phyloP scores from a whole-genome alignment of 805 yeast species.

The Sungouiozyma intestinalis region DNA sequence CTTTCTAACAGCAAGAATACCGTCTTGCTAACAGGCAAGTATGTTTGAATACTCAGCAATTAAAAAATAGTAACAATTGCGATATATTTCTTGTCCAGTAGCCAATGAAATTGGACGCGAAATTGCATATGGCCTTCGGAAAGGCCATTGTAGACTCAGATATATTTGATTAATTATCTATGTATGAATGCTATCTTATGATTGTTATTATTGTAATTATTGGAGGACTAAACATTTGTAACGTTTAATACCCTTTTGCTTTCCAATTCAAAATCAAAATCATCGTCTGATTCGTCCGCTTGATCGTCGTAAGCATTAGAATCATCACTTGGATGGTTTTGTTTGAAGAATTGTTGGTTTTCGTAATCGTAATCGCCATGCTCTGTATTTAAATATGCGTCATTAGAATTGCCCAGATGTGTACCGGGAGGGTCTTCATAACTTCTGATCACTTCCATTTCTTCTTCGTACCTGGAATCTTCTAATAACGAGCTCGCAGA shows the following conservation, averaged over 20 bases:
- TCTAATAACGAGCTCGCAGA: background rate
- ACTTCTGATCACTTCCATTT: background rate
- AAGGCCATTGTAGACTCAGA: too few species aligned
- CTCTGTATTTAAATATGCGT: slow-evolving; percentile 1
- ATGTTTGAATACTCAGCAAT: too few species aligned
- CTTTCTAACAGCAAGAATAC: too few species aligned
- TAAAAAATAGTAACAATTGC: too few species aligned
- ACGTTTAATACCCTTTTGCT: background rate
- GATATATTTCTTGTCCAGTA: too few species aligned
- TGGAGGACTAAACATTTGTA: background rate
- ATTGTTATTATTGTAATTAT: too few species aligned
- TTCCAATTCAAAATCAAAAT: background rate
- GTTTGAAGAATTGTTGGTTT: background rate
- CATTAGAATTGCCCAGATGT: background rate
- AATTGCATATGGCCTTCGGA: too few species aligned
- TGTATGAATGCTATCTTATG: background rate
- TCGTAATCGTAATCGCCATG: slow-evolving; percentile 6
- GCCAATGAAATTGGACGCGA: too few species aligned
- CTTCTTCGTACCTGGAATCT: background rate
- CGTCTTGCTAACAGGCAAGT: too few species aligned
- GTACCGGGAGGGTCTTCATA: background rate
- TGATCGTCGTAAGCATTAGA: background rate
- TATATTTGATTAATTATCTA: too few species aligned
- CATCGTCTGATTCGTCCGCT: background rate
- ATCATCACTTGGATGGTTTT: slow-evolving; percentile 1